Evolutionary conservation across 176 grass and related monocot species (phyloP), one percentile per base, ranked within the genome.

Genomic region (Saccharum spontaneum): DNA sequence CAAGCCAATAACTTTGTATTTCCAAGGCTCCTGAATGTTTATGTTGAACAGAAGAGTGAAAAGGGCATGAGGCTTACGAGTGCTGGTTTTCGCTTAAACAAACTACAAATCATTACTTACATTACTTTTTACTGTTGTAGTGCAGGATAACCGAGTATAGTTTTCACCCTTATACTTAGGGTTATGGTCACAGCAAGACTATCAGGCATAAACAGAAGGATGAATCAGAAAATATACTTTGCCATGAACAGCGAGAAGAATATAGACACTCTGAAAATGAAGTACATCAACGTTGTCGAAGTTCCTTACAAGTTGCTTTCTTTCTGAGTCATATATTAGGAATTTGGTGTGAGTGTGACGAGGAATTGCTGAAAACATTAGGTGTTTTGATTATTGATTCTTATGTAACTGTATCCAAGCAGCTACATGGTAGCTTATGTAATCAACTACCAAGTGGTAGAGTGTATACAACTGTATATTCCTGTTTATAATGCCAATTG

Each of bases 321-420:
- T 52, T 81, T 69, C 50, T 48, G 26, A 75, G 34, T 85, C 76
- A 73, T 54, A 24, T 28, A 40, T 60, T 59, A 61, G 50, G 23
- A 73, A 26, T 59, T 39, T 74, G 4, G 7, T 65, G 12, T 57
- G 54, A n/a, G 18, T 57, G 54, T 10, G 24, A 73, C 59, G 37
- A 70, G n/a, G 8, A 79, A 63, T 40, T 31, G 74, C 24, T 34
- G 5, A 83, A 72, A 74, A 64, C 31, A 40, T 84, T 84, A 67
- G 87, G 23, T 72, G 80, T 40, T 1, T 63, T 66, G 44, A 79
- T 63, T 49, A 24, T 71, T 82, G 77, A 69, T 77, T 82, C 76
- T 34, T 69, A 55, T 59, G 59, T 52, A 16, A 71, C 49, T 77
- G 48, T 52, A 70, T 82, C 69, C 30, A 76, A 15, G 52, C 18